These are phyloP conservation scores for Zygoascus biomembranicola DNA, from an alignment of 805 yeast genomes.

Conservation along the genomic window DNA sequence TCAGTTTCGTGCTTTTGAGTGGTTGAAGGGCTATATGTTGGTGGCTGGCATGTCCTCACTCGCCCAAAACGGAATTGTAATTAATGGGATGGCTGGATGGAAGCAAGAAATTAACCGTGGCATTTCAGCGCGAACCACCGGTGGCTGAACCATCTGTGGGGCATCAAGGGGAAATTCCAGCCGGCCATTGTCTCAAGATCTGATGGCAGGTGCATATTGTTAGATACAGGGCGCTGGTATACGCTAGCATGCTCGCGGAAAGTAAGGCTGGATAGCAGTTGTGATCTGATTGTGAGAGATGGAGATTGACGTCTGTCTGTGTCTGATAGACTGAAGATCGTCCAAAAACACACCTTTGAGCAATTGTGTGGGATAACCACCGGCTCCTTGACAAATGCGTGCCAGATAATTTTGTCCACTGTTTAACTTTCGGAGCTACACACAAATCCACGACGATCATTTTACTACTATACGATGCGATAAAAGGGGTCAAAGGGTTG, in stretches of 20 bases:
- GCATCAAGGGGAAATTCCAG: neutral
- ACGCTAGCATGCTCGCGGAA: no score
- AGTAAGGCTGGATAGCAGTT: no score
- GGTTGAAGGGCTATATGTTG: neutral
- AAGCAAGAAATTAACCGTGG: neutral
- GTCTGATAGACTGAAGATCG: no score
- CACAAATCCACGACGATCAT: no score
- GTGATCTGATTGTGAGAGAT: no score
- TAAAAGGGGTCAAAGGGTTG: neutral
- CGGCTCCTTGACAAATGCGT: no score
- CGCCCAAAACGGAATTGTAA: neutral
- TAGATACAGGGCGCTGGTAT: neutral
- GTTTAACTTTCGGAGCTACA: no score
- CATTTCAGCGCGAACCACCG: neutral
- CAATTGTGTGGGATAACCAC: no score
- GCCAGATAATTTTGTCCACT: no score
- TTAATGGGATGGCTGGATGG: neutral
- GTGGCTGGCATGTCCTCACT: neutral
- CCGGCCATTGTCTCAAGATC: neutral
- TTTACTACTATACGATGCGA: neutral
- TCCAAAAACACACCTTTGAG: no score
- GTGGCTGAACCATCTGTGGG: neutral
- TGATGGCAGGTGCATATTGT: neutral
- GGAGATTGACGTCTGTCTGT: no score
- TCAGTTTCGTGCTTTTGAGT: neutral